Evolutionary conservation across 148 eudicot species (phyloP), one percentile per base, ranked within the genome.

Genomic region (Spergularia bocconei): DNA sequence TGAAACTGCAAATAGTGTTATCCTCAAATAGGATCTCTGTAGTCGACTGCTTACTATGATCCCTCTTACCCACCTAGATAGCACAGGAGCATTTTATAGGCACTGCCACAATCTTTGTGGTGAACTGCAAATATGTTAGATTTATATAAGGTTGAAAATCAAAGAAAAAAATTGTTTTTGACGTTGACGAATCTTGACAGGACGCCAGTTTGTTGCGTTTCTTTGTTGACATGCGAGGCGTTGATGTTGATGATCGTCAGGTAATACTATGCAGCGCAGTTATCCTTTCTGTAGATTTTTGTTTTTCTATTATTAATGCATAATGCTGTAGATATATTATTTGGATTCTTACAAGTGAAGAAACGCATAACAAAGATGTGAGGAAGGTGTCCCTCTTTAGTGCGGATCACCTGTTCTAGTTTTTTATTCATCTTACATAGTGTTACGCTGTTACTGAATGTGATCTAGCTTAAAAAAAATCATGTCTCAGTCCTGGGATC

Each of bases 221-320:
- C 84, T 76, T 95, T 59, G 98, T 95, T 54, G 98, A 95, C 86
- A 95, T 95, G 98, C 88, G 98, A 77, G 96, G 97, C 41, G 97
- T 79, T 56, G 97, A 95, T 83, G 98, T 88, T 72, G 97, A 95
- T 82, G 98, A 92, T 81, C 96, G 96, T 74, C 98, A 92, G 90
- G 98, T 95, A 77, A 84, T 75, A 75, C 69, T 80, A 66, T 80
- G 52, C 57, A 21, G 68, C 16, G 11, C 23, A 21, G 23, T 38
- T 58, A 15, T 19, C 16, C 56, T 19, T 1, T 23, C 5, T 13
- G 1, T 50, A 44, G 50, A 11, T 20, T 11, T 54, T 19, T 70
- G 6, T 23, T 8, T 59, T 52, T 53, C n/a, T 8, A 21, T 59
- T 25, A 11, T 14, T 25, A 33, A 69, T 52, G 20, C 16, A 52